Evolutionary conservation across 441 rosid genomes (phyloP).

Genomic region (Euphorbia celastroides): DNA sequence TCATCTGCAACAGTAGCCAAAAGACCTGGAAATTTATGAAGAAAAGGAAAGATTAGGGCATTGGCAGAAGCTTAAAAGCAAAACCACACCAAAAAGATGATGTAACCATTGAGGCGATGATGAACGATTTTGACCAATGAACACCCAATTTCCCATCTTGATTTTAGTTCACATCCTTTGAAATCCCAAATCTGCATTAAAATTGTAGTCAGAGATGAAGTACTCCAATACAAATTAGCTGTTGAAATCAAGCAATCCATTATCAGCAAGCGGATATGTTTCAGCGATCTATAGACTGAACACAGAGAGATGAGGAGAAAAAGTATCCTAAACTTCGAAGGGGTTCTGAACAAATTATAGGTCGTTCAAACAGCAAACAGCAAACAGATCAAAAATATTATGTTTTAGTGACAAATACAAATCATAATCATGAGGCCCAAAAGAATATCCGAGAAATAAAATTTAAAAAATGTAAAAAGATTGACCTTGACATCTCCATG

Average conservation of each 20-base stretch:
- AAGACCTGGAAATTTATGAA: constrained; percentile 51
- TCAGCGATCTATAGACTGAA: not conserved
- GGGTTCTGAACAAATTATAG: not conserved
- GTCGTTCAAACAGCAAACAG: not conserved
- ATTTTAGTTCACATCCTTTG: constrained; percentile 61
- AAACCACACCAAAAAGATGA: not conserved
- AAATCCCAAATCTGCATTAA: constrained; percentile 88
- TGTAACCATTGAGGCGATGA: constrained; percentile 74
- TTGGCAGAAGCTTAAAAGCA: constrained; percentile 4
- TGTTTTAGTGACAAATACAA: not conserved
- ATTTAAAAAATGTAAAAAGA: not conserved
- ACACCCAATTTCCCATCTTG: constrained; percentile 80
- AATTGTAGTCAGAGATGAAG: constrained; percentile 10
- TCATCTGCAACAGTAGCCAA: constrained; percentile 91
- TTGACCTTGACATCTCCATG: constrained; percentile 85
- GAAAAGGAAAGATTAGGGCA: constrained; percentile 21
- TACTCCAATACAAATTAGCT: not conserved
- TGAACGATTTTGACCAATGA: constrained; percentile 66
- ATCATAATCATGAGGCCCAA: not conserved
- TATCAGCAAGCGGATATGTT: not conserved
- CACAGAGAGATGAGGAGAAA: not conserved
- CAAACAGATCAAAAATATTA: not conserved
- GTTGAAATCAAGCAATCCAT: constrained; percentile 3
- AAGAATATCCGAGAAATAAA: not conserved
- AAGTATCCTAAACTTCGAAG: too few species aligned